Evolutionary conservation across 1,139 yeast species (phyloP), one percentile per base, ranked within the genome.

Genomic region (Yamadazyma atlantica): DNA sequence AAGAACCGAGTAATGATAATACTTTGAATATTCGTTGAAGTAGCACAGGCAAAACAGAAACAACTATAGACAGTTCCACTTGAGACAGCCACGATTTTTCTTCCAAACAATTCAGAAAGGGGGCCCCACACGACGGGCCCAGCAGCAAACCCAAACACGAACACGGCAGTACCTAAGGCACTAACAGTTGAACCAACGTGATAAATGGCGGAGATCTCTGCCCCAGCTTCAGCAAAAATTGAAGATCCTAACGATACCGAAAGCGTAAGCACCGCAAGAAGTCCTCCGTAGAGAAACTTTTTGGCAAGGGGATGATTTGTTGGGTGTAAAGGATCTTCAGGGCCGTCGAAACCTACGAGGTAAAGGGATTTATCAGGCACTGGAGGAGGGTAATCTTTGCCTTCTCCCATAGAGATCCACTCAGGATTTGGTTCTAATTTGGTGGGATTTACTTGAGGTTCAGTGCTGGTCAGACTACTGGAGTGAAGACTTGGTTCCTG

Each of bases 181-280:
- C 67, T 66, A 2, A 57, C 62, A n/a, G 61, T 54, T 27, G 43
- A 33, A 4, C 73, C 73, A 32, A 67, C 57, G 34, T 62, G 64
- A 45, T 45, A 69, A n/a, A 51, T 47, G 34, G 41, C 43, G 54
- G 51, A 49, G 7, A 69, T 43, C 7, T 49, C 54, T 4, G 43
- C 42, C 12, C 57, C 42, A 7, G 63, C 55, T 29, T 57, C 64
- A 3, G 73, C 56, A 44, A 67, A 68, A 60, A 69, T 61, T 28
- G 74, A 73, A 10, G 71, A 64, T 25, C 73, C 73, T 61, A 49
- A 81, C 73, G 57, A 84, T 77, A 62, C 58, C 18, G 60, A 46
- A 36, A 67, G 54, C 1, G 73, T 71, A 30, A 57, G 40, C 39
- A 59, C 51, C 7, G 64, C 73, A n/a, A 67, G 58, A 15, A 60